Evolutionary conservation across 202 grass and related monocot genomes (phyloP).

Genomic region (Brachypodium distachyon): DNA sequence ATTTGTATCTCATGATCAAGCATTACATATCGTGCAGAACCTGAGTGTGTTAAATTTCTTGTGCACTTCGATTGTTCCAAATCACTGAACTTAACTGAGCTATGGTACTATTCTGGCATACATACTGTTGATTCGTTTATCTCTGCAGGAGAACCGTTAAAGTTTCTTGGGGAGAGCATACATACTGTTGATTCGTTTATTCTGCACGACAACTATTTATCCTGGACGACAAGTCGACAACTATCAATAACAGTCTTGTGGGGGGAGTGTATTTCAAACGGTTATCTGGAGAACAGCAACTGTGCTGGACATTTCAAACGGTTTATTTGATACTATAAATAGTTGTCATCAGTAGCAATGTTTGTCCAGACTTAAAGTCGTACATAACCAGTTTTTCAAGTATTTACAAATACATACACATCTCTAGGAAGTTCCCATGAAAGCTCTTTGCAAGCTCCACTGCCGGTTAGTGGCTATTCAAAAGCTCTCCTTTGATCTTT

Average conservation of each 20-base stretch:
- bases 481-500: constrained; percentile 18
- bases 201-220: too few species aligned
- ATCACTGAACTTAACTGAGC: neutral
- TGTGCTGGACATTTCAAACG: neutral
- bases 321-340: neutral
- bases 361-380: constrained; percentile 1
- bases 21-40: neutral
- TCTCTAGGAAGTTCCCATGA: constrained; percentile 20
- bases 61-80: neutral
- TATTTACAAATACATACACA: constrained; percentile 35
- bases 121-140: neutral
- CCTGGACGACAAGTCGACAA: too few species aligned
- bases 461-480: constrained; percentile 20
- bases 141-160: neutral
- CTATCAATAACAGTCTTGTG: too few species aligned
- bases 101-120: neutral
- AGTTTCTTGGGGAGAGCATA: too few species aligned
- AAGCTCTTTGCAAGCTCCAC: constrained; percentile 32
- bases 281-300: neutral
- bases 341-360: constrained; percentile 1
- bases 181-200: too few species aligned
- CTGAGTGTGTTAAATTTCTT: neutral
- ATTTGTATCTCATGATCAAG: neutral
- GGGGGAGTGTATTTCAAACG: neutral
- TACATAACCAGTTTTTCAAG: constrained; percentile 28